Evolutionary conservation across 768 basidiomycete species (phyloP).

Genomic region (Calocybe cyanea): DNA sequence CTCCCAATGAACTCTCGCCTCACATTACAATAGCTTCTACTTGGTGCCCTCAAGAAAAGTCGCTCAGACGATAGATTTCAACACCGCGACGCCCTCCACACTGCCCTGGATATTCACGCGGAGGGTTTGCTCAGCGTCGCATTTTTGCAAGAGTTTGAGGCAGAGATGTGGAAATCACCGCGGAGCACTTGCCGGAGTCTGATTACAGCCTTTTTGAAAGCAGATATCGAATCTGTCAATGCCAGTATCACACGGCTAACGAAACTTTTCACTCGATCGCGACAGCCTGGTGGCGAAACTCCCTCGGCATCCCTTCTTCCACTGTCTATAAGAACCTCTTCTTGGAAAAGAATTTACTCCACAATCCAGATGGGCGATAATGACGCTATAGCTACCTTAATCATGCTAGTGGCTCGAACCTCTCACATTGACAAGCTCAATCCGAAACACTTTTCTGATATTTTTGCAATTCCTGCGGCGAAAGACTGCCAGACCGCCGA

Average conservation of each 20-base stretch:
- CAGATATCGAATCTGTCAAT: conserved; percentile 29
- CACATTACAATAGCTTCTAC: conserved; percentile 25
- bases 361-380: conserved; percentile 54
- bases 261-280: conserved; percentile 22
- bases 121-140: conserved; percentile 34
- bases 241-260: conserved; percentile 29
- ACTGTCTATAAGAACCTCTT: conserved; percentile 44
- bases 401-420: conserved; percentile 53
- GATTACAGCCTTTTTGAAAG: conserved; percentile 25
- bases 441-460: conserved; percentile 42
- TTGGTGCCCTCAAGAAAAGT: conserved; percentile 23
- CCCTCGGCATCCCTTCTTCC: conserved; percentile 23
- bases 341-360: conserved; percentile 71
- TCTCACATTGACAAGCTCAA: conserved; percentile 67
- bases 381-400: conserved; percentile 53
- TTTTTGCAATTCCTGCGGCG: conserved; percentile 25
- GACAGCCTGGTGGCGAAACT: conserved; percentile 6
- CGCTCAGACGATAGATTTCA: conserved; percentile 17
- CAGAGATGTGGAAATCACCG: conserved; percentile 31
- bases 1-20: background rate
- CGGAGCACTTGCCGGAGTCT: conserved; percentile 32
- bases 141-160: conserved; percentile 29
- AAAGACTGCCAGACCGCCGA: conserved; percentile 19
- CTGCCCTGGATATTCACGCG: conserved; percentile 37
- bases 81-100: conserved; percentile 21